A percentile compares a stretch with the other conserved stretches of the same genome.
Evolutionary conservation across 768 basidiomycete species (phyloP).

Genomic region (Lepiota subincarnata): DNA sequence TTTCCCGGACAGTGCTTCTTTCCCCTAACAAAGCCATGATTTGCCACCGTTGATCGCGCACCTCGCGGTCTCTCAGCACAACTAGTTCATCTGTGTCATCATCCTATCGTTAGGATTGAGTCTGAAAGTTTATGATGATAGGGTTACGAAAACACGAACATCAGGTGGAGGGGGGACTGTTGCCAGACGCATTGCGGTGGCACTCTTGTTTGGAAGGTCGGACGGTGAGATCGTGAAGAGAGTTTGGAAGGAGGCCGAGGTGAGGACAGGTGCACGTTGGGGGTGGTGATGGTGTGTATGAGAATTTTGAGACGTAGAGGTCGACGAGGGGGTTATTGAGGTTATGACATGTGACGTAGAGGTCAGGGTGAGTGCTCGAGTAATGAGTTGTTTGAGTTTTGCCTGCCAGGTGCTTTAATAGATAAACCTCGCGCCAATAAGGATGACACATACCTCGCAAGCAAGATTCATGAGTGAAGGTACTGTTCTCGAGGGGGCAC

Average conservation of each 20-base stretch:
- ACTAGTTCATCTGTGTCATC: slow-evolving; percentile 49
- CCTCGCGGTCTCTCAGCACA: slow-evolving; percentile 59
- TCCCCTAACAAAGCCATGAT: slow-evolving; percentile 71
- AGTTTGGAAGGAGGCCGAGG: slow-evolving; percentile 69
- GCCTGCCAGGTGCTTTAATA: slow-evolving; percentile 43
- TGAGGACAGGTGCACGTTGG: slow-evolving; percentile 45
- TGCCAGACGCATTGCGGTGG: slow-evolving; percentile 69
- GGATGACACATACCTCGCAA: slow-evolving; percentile 55
- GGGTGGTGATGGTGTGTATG: slow-evolving; percentile 28
- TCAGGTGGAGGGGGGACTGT: slow-evolving; percentile 23
- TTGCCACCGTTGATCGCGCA: slow-evolving; percentile 71
- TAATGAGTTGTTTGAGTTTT: slow-evolving; percentile 80
- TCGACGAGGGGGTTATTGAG: slow-evolving; percentile 64
- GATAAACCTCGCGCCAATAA: neutral
- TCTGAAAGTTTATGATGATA: neutral
- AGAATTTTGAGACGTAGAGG: slow-evolving; percentile 24
- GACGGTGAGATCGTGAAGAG: slow-evolving; percentile 75
- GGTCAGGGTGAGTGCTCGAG: slow-evolving; percentile 73
- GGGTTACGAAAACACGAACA: slow-evolving; percentile 16
- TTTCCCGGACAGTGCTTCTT: slow-evolving; percentile 67
- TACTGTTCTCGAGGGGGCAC: slow-evolving; percentile 56
- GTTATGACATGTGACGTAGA: slow-evolving; percentile 72
- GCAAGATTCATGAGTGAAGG: slow-evolving; percentile 71
- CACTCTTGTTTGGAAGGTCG: slow-evolving; percentile 74
- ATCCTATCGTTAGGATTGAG: slow-evolving; percentile 47